Conservation (phyloP, 1,284 basidiomycete species). For the Cystobasidium pallidum region DNA sequence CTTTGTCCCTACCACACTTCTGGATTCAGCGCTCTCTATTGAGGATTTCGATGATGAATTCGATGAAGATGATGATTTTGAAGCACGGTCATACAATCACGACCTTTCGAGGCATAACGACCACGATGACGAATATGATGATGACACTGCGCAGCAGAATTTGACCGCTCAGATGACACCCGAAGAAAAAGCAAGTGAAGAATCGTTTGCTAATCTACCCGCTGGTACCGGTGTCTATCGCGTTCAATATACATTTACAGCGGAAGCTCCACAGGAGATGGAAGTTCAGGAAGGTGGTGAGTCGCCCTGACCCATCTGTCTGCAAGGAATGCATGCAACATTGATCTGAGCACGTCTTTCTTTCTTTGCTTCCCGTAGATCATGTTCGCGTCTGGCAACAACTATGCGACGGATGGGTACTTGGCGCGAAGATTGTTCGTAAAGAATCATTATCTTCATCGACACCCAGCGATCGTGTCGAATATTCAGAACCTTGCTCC, state of each 20-base stretch:
- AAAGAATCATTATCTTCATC: background rate
- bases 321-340: background rate
- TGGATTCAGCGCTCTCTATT: conserved; percentile 35
- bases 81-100: conserved; percentile 5
- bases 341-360: too few relatives aligned
- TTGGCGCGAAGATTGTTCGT: conserved; percentile 26
- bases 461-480: background rate
- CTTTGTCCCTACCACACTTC: background rate
- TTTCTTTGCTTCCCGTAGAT: conserved; percentile 3
- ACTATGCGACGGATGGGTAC: conserved; percentile 45
- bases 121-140: background rate
- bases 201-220: conserved; percentile 16
- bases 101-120: background rate
- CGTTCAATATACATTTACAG: conserved; percentile 37
- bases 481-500: conserved; percentile 28
- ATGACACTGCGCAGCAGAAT: background rate
- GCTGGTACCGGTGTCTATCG: conserved; percentile 29
- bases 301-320: background rate
- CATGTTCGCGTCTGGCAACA: conserved; percentile 41
- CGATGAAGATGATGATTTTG: conserved; percentile 39
- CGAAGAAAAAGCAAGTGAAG: conserved; percentile 16
- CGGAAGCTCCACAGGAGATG: conserved; percentile 41
- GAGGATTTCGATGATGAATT: conserved; percentile 39
- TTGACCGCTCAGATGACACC: background rate
- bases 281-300: conserved; percentile 36